These are phyloP conservation scores for Silene noctiflora DNA, from an alignment of 179 eudicot species.

Conservation along the genomic window DNA sequence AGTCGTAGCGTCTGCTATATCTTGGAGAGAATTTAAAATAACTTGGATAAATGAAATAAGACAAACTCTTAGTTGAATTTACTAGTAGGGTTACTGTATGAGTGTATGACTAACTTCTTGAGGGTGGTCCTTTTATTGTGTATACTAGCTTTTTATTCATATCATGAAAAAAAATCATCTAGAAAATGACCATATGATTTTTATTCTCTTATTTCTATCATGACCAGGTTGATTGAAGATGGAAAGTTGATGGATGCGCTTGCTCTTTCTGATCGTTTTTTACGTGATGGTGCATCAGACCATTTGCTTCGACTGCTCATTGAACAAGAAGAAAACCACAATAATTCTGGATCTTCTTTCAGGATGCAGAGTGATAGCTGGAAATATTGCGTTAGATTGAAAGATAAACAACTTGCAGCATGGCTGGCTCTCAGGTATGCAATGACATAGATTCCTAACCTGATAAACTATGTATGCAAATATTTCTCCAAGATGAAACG, in stretches of 20 bases:
- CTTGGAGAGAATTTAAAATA: too few relatives aligned
- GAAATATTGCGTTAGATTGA: slow-evolving; percentile 92
- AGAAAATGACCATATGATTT: neutral
- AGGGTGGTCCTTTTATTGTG: neutral
- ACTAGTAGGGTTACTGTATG: neutral
- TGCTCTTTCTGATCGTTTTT: slow-evolving; percentile 93
- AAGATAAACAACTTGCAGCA: slow-evolving; percentile 87
- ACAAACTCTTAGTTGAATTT: neutral
- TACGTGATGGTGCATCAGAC: slow-evolving; percentile 91
- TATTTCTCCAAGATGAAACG: slow-evolving; percentile 9
- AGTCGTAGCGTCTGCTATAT: too few relatives aligned
- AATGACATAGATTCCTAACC: neutral
- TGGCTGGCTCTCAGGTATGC: slow-evolving; percentile 79
- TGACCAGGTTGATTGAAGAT: slow-evolving; percentile 76
- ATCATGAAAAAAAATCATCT: neutral
- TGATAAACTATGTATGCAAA: neutral
- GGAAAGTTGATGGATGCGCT: slow-evolving; percentile 92
- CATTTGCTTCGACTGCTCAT: slow-evolving; percentile 74
- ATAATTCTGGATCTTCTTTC: slow-evolving; percentile 35
- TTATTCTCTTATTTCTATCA: slow-evolving; percentile 3
- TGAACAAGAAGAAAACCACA: slow-evolving; percentile 54
- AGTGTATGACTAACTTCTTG: neutral
- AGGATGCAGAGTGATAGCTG: slow-evolving; percentile 70
- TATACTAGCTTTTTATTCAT: neutral
- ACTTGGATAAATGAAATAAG: too few relatives aligned